phyloP scores from a whole-genome alignment of 768 basidiomycete genomes.

The Lactarius deliciosus region DNA sequence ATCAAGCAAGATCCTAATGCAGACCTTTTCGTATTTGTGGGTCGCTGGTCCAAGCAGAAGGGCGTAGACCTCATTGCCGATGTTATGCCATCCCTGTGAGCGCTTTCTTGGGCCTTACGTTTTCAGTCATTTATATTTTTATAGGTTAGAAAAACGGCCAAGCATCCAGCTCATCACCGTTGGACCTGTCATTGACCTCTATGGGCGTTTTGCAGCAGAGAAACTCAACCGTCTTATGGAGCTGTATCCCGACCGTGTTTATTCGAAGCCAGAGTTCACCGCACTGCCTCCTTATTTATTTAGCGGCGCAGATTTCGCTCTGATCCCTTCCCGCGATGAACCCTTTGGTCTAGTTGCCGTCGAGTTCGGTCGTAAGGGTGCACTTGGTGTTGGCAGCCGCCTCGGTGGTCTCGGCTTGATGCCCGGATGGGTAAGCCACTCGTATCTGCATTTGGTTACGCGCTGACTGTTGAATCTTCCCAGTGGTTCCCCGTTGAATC shows the following conservation, averaged over 20 bases:
- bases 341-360: slow-evolving; percentile 96
- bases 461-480: slow-evolving; percentile 13
- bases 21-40: slow-evolving; percentile 93
- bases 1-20: slow-evolving; percentile 89
- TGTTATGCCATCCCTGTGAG: slow-evolving; percentile 86
- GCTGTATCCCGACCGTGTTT: slow-evolving; percentile 90
- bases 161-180: slow-evolving; percentile 86
- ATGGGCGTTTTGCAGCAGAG: slow-evolving; percentile 93
- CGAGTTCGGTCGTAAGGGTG: slow-evolving; percentile 95
- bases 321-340: slow-evolving; percentile 95
- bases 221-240: slow-evolving; percentile 93
- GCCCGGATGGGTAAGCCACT: slow-evolving; percentile 87
- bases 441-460: neutral
- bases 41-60: slow-evolving; percentile 98
- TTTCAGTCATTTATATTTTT: slow-evolving; percentile 20
- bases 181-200: slow-evolving; percentile 93
- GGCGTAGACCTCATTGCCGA: slow-evolving; percentile 97
- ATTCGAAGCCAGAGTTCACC: slow-evolving; percentile 96
- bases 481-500: slow-evolving; percentile 99
- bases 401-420: slow-evolving; percentile 93
- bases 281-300: slow-evolving; percentile 91
- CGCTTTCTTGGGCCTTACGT: slow-evolving; percentile 29
- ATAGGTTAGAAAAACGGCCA: slow-evolving; percentile 79
- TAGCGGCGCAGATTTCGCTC: slow-evolving; percentile 91
- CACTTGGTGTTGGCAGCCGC: slow-evolving; percentile 91